These are phyloP conservation scores for Dactylellina cionopaga DNA, from an alignment of 2,329 filamentous ascomycete species.

Conservation along the genomic window DNA sequence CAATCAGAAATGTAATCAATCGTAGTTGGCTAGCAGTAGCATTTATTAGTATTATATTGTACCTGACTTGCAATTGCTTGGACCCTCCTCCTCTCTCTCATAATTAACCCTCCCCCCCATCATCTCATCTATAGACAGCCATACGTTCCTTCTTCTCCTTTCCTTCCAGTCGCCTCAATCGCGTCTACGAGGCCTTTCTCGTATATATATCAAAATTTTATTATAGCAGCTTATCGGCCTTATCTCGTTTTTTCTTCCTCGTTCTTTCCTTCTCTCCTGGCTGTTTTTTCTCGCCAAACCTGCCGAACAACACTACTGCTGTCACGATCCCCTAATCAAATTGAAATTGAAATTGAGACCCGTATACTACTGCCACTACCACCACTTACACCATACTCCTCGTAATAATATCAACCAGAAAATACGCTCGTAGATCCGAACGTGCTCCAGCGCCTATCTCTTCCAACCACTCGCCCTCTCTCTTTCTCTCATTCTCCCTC, in stretches of 20 bases:
- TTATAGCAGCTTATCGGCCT: too few relatives aligned
- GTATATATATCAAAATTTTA: background rate
- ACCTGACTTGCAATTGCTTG: too few relatives aligned
- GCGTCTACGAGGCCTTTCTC: background rate
- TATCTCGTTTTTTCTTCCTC: too few relatives aligned
- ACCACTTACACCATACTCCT: background rate
- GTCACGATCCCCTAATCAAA: constrained; percentile 31
- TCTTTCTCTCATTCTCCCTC: too few relatives aligned
- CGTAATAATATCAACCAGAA: background rate
- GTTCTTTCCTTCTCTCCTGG: too few relatives aligned
- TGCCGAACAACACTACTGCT: too few relatives aligned
- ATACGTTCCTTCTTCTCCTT: too few relatives aligned
- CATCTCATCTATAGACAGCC: too few relatives aligned
- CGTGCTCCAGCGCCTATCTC: constrained; percentile 12
- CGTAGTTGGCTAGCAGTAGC: background rate
- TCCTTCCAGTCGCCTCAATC: too few relatives aligned
- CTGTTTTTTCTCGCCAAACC: too few relatives aligned
- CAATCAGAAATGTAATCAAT: background rate
- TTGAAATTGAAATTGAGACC: background rate
- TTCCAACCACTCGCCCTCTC: background rate
- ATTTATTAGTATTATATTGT: background rate
- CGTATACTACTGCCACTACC: background rate
- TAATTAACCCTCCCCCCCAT: too few relatives aligned
- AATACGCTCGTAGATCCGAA: constrained; percentile 21
- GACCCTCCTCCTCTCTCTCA: too few relatives aligned